Conservation (phyloP, 2,329 filamentous ascomycete genomes). For the Scedosporium boydii region DNA sequence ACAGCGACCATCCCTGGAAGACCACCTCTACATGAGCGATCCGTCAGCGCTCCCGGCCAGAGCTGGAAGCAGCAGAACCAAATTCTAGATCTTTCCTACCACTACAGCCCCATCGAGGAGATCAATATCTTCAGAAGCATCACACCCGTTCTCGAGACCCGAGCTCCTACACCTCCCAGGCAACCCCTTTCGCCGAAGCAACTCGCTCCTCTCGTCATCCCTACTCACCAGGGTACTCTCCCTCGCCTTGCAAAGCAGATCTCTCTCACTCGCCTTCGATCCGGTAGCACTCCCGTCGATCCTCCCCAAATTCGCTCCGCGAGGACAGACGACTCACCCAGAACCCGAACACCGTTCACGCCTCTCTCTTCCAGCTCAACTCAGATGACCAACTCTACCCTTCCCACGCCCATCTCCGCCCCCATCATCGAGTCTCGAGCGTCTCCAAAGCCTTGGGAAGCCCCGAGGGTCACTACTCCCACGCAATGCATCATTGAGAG, state of each 20-base stretch:
- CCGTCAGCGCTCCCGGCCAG: slow-evolving; percentile 49
- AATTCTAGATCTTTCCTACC: not conserved
- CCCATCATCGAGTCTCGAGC: slow-evolving; percentile 29
- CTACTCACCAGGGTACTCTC: slow-evolving; percentile 23
- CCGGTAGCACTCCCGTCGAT: slow-evolving; percentile 33
- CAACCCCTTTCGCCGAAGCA: slow-evolving; percentile 40
- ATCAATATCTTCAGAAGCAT: not conserved
- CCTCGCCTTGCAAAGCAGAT: slow-evolving; percentile 25
- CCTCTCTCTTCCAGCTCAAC: slow-evolving; percentile 34
- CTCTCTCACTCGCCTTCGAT: slow-evolving; percentile 35
- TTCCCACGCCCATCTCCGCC: slow-evolving; percentile 42
- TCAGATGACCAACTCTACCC: slow-evolving; percentile 26
- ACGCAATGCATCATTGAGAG: slow-evolving; percentile 16
- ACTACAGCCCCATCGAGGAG: slow-evolving; percentile 5
- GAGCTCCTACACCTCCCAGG: not conserved
- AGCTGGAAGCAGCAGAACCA: slow-evolving; percentile 34
- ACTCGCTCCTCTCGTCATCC: slow-evolving; percentile 49
- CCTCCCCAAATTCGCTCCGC: slow-evolving; percentile 25
- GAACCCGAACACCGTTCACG: slow-evolving; percentile 33
- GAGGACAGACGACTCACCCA: slow-evolving; percentile 37
- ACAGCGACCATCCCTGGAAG: slow-evolving; percentile 59
- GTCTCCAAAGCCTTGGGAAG: slow-evolving; percentile 37
- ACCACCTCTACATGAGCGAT: slow-evolving; percentile 54
- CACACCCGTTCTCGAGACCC: not conserved
- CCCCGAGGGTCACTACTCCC: slow-evolving; percentile 16